Evolutionary conservation across 2,329 filamentous ascomycete species (phyloP).

Genomic region (Diaporthe vaccinii): DNA sequence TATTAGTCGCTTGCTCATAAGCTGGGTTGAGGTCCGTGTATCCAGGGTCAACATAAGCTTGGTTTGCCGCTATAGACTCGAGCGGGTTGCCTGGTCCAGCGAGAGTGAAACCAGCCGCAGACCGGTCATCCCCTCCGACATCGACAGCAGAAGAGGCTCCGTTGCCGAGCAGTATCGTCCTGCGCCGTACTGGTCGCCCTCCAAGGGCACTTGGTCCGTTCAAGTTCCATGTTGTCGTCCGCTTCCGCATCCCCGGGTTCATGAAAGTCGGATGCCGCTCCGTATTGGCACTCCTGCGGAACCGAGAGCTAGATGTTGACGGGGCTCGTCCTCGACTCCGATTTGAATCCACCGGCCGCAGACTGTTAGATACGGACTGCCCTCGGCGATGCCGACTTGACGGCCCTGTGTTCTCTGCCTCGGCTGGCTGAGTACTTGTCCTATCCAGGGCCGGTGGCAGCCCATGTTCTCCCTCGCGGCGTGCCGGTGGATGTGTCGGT

Average conservation of each 20-base stretch:
- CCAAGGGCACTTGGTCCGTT: constrained; percentile 38
- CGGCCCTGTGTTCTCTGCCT: constrained; percentile 21
- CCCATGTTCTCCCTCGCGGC: constrained; percentile 20
- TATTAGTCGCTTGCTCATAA: constrained; percentile 64
- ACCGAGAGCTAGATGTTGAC: constrained; percentile 36
- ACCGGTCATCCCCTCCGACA: constrained; percentile 17
- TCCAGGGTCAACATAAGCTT: constrained; percentile 65
- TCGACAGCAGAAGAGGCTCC: constrained; percentile 35
- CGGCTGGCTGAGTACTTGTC: constrained; percentile 16
- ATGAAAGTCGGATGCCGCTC: constrained; percentile 29
- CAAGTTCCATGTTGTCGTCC: constrained; percentile 40
- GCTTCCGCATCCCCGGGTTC: constrained; percentile 34
- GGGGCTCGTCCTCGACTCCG: constrained; percentile 35
- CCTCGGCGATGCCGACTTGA: constrained; percentile 32
- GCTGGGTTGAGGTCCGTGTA: constrained; percentile 67
- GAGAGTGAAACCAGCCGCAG: constrained; percentile 39
- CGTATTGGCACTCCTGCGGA: constrained; percentile 27
- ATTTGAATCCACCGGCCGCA: constrained; percentile 32
- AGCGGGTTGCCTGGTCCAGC: constrained; percentile 38
- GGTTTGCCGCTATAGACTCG: constrained; percentile 48
- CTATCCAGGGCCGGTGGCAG: constrained; percentile 26
- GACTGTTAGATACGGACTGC: constrained; percentile 32
- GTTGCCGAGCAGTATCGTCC: constrained; percentile 29
- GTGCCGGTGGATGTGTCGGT: constrained; percentile 31
- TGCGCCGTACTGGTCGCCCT: constrained; percentile 34